A percentile compares a stretch with the other conserved stretches of the same genome.
phyloP scores from a whole-genome alignment of 2,329 filamentous ascomycete genomes.

The Didymella lethalis region DNA sequence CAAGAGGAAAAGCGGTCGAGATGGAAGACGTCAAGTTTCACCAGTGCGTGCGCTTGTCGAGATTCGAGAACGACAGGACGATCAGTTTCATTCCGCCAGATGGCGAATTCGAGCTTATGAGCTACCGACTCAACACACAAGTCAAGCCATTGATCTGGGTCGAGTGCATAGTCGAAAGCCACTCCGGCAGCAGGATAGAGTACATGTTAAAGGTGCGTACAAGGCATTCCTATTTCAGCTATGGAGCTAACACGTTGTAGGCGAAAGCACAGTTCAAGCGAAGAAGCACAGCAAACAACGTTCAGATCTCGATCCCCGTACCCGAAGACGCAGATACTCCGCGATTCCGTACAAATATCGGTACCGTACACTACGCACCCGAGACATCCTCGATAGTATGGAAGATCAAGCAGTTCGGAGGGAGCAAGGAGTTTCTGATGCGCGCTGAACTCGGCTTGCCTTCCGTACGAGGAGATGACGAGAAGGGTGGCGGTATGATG shows the following conservation, averaged over 20 bases:
- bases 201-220: conserved; percentile 89
- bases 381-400: conserved; percentile 98
- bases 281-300: conserved; percentile 96
- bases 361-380: conserved; percentile 94
- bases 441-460: conserved; percentile 93
- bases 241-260: conserved; percentile 44
- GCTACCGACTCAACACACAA: conserved; percentile 96
- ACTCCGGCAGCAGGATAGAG: conserved; percentile 93
- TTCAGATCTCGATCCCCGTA: conserved; percentile 96
- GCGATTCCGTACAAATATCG: conserved; percentile 96
- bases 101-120: conserved; percentile 99
- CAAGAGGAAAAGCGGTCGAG: conserved; percentile 94
- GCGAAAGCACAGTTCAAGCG: conserved; percentile 98
- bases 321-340: conserved; percentile 97
- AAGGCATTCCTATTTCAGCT: background rate
- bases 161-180: conserved; percentile 94
- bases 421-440: conserved; percentile 99
- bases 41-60: conserved; percentile 92
- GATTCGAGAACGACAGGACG: conserved; percentile 97
- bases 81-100: conserved; percentile 99
- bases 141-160: conserved; percentile 99
- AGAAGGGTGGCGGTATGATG: conserved; percentile 96
- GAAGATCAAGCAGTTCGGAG: conserved; percentile 99
- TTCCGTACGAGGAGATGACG: conserved; percentile 92
- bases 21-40: conserved; percentile 99